phyloP scores from a whole-genome alignment of 2,329 filamentous ascomycete species.

The Alternaria brassicicola region DNA sequence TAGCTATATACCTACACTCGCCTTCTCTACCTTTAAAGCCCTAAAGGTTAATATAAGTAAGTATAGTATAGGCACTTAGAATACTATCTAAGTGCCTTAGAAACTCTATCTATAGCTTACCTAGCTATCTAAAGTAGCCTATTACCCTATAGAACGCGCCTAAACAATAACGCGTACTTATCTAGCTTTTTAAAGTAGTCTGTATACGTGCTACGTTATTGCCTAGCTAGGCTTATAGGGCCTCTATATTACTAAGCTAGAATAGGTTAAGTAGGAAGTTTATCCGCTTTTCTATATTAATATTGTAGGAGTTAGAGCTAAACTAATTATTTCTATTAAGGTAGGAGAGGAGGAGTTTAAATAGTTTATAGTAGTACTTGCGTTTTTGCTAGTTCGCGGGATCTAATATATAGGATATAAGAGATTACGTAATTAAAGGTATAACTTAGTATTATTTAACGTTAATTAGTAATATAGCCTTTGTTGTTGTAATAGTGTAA shows the following conservation, averaged over 20 bases:
- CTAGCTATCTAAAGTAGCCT: slow-evolving; percentile 11
- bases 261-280: slow-evolving; percentile 13
- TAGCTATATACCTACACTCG: neutral
- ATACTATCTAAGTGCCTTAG: slow-evolving; percentile 6
- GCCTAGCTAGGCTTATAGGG: slow-evolving; percentile 1
- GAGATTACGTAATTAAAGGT: neutral
- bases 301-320: slow-evolving; percentile 1
- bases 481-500: neutral
- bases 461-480: neutral
- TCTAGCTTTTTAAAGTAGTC: slow-evolving; percentile 9
- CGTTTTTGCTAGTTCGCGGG: slow-evolving; percentile 1
- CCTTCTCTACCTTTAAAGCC: neutral
- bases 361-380: slow-evolving; percentile 10
- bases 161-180: slow-evolving; percentile 13
- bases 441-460: neutral
- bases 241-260: slow-evolving; percentile 6
- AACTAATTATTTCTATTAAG: slow-evolving; percentile 14
- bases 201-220: neutral
- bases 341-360: slow-evolving; percentile 14
- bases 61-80: slow-evolving; percentile 4
- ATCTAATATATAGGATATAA: neutral
- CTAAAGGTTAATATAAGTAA: slow-evolving; percentile 14
- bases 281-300: slow-evolving; percentile 12
- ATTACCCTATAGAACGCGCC: slow-evolving; percentile 5
- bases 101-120: slow-evolving; percentile 7